Evolutionary conservation across 2,329 filamentous ascomycete species (phyloP), one percentile per base, ranked within the genome.

Genomic region (Elsinoe australis): DNA sequence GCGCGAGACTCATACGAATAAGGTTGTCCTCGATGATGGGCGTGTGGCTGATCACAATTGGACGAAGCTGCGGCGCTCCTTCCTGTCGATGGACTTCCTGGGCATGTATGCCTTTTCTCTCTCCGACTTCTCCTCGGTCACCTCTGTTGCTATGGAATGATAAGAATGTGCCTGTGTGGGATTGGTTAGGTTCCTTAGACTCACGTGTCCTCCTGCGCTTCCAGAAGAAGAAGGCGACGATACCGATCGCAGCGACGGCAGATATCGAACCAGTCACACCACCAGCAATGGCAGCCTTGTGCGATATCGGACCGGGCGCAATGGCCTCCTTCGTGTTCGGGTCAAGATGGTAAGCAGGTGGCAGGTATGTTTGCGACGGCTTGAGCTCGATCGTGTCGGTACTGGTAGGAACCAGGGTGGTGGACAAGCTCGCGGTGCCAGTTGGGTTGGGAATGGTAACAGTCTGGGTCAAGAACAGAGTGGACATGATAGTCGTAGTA

Each of bases 1-100:
- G 60, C 18, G 55, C 50, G 7, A 56, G 56, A 46, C 53, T 59
- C 53, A 64, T 60, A 15, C 60, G 59, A 21, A 65, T 64, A 33
- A 64, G 55, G 21, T 61, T 59, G 26, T 61, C 59, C 32, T 65
- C 61, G 10, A 64, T 50, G 12, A 52, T 33, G 38, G 47, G 47
- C 4, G 45, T 26, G 19, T 36, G 29, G 12, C 28, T 38, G 12
- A 42, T 24, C 32, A 48, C 32, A 48, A 39, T 39, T 31, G 21
- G 19, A 24, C 42, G 22, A 39, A 33, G 32, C 39, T 26, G 45
- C 29, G 31, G 35, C 9, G 38, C 8, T 21, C 29, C 39, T 32
- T 31, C 22, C 32, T 26, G 24, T 38, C 18, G 33, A 48, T 46
- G 14, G 17, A 21, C 38, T 50, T 45, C 39, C 38, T 36, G 19